Evolutionary conservation across 2,329 filamentous ascomycete species (phyloP), one percentile per base, ranked within the genome.

Genomic region (Sphaerulina musiva): DNA sequence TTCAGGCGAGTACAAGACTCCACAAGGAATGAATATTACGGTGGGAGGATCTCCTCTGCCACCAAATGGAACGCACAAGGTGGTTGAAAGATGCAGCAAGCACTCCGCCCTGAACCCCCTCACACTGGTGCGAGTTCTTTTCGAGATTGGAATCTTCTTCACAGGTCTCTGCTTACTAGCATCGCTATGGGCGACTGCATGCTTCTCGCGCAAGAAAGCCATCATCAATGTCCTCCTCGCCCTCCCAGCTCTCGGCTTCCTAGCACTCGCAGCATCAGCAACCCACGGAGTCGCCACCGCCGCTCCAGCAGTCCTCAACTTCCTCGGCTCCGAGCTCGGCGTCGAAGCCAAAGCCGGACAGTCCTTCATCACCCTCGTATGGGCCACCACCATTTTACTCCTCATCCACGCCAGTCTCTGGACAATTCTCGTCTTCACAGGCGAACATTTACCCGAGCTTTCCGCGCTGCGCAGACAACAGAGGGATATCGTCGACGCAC

Each of bases 231-330:
- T 78, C 52, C 61, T 76, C n/a, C 64, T 79, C 12, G 68, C 76
- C 7, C 61, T 74, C 12, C 64, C 80, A 9, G 76, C 77, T 0
- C 79, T 82, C 55, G 47, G 80, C 5, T 72, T 83, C 23, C 77
- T 86, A 64, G 86, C 86, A 6, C 83, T 85, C 50, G 83, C 85
- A 46, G 90, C 86, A 12, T 88, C 88, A 62, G 85, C 90, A 23
- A 81, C 84, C n/a, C 86, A 80, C 0, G 85, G 86, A 12, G 69
- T 83, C 6, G 75, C 77, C 3, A 73, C 77, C 50, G 80, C 81
- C 64, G 79, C 76, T 2, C 68, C 74, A 0, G 64, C 76, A 14
- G 64, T 78, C 0, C 74, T 85, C 58, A 82, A 81, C 57, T 69
- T 77, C 38, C 72, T 80, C 46, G 79, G 78, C 3, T 67, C 73